Evolutionary conservation across 2,329 filamentous ascomycete species (phyloP).

Genomic region (Dothideomycetes sp.): DNA sequence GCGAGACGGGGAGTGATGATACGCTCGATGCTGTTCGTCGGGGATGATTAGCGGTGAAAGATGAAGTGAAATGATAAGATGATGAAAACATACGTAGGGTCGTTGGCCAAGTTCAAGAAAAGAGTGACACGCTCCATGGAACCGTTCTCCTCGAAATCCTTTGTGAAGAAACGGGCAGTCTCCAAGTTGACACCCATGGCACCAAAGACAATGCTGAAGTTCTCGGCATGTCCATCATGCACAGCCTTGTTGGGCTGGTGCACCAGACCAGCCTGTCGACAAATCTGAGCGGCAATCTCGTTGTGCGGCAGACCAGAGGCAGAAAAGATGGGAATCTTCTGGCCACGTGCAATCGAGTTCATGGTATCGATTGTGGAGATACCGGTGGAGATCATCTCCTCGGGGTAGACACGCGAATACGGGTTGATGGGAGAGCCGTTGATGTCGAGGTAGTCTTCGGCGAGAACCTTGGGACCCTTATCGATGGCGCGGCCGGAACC

Average conservation of each 20-base stretch:
- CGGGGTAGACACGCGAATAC: slow-evolving; percentile 94
- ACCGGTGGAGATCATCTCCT: slow-evolving; percentile 99
- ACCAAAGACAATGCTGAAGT: slow-evolving; percentile 98
- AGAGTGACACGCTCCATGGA: slow-evolving; percentile 94
- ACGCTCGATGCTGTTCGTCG: slow-evolving; percentile 84
- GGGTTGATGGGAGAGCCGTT: slow-evolving; percentile 98
- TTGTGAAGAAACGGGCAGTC: slow-evolving; percentile 94
- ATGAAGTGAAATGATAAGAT: slow-evolving; percentile 2
- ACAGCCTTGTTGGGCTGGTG: slow-evolving; percentile 82
- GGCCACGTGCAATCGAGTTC: slow-evolving; percentile 84
- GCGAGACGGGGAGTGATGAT: slow-evolving; percentile 98
- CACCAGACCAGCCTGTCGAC: slow-evolving; percentile 89
- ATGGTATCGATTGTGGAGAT: slow-evolving; percentile 99
- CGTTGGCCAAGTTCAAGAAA: slow-evolving; percentile 98
- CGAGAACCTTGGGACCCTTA: slow-evolving; percentile 95
- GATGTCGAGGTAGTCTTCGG: slow-evolving; percentile 97
- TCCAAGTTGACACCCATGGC: slow-evolving; percentile 99
- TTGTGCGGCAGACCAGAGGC: slow-evolving; percentile 97
- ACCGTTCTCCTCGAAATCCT: slow-evolving; percentile 98
- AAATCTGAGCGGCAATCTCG: slow-evolving; percentile 98
- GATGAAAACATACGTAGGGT: slow-evolving; percentile 65
- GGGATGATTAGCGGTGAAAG: slow-evolving; percentile 13
- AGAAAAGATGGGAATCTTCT: slow-evolving; percentile 99
- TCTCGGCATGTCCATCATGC: slow-evolving; percentile 94
- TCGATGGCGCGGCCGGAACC: slow-evolving; percentile 96